Base-by-base conservation (phyloP, 495 filamentous ascomycete genomes). In the Jackrogersella multiformis region DNA sequence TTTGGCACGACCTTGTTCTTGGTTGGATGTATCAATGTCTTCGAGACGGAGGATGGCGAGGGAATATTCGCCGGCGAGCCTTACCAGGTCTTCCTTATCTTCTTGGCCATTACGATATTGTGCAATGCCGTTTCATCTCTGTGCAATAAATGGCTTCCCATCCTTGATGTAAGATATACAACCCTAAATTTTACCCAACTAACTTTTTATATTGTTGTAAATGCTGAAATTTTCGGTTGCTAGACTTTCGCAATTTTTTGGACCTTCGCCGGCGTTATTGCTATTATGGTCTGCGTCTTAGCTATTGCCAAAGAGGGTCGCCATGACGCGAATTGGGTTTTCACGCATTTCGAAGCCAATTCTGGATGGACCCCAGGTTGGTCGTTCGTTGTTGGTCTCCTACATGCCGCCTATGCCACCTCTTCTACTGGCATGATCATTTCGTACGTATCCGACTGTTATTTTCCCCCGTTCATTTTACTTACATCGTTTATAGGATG, bases 1-100 rank as follows among this genome's bases (percentile, higher is more conserved):
- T 91, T 91, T 61, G 88, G 87, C 73, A 87, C 84, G 44, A 80
- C 84, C 2, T 70, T 84, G 36, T 86, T 86, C 59, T 74, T 85
- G 26, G 76, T 82, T 42, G 80, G 76, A 18, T 85, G 82, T 68
- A 74, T 86, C 71, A 85, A 85, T 39, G 79, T 86, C 39, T 86
- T 86, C 42, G 77, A 83, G 59, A 69, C 64, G 0, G 69, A 76
- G 44, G 71, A 73, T 18, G 80, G 76, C 55, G 65, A 69, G 6
- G 72, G 56, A 16, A 58, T 83, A 21, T 75, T 81, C 57, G 64
- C 71, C 2, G 84, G 82, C 16, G 78, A 80, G 18, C 73, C 75
- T 36, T 89, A 85, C 76, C 86, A 89, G 70, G 75, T 88, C 36
- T 84, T 87, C 53, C 73, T 89, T 20, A 82, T 86, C 48, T 88